phyloP scores from a whole-genome alignment of 2,329 filamentous ascomycete species.

The Arthroderma uncinatum region DNA sequence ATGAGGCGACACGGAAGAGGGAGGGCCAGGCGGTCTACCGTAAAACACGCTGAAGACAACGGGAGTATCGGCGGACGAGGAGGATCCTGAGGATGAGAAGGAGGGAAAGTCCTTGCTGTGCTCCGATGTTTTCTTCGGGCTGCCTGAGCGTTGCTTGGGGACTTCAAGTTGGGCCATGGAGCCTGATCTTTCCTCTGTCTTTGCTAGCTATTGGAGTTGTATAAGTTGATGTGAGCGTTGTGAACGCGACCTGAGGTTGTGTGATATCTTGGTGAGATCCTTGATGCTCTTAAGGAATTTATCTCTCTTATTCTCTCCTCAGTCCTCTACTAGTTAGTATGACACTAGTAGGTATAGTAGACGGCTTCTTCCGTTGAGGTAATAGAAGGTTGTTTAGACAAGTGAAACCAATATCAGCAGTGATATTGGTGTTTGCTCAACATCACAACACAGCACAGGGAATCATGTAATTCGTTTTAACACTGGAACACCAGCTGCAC shows the following conservation, averaged over 20 bases:
- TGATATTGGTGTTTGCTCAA: constrained; percentile 2
- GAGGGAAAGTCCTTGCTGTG: not conserved
- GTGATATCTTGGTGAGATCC: not conserved
- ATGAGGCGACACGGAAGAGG: not conserved
- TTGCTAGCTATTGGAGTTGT: too few species aligned
- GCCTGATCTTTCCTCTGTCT: not conserved
- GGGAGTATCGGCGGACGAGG: constrained; percentile 4
- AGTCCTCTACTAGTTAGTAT: not conserved
- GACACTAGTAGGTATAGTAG: not conserved
- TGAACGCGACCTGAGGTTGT: not conserved
- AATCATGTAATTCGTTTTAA: not conserved
- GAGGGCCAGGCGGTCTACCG: constrained; percentile 8
- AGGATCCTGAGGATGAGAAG: not conserved
- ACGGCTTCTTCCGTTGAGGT: not conserved
- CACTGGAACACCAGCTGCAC: not conserved
- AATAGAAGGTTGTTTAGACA: not conserved
- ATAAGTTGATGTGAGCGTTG: not conserved
- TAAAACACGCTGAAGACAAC: constrained; percentile 14
- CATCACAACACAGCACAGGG: not conserved
- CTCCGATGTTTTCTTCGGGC: not conserved
- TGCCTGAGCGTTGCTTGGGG: not conserved
- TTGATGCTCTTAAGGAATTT: not conserved
- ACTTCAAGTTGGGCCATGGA: constrained; percentile 1
- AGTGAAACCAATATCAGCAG: not conserved
- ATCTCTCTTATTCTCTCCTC: not conserved